Evolutionary conservation across 2,329 filamentous ascomycete genomes (phyloP), one percentile per base, ranked within the genome.

Genomic region (Trematosphaeria pertusa): DNA sequence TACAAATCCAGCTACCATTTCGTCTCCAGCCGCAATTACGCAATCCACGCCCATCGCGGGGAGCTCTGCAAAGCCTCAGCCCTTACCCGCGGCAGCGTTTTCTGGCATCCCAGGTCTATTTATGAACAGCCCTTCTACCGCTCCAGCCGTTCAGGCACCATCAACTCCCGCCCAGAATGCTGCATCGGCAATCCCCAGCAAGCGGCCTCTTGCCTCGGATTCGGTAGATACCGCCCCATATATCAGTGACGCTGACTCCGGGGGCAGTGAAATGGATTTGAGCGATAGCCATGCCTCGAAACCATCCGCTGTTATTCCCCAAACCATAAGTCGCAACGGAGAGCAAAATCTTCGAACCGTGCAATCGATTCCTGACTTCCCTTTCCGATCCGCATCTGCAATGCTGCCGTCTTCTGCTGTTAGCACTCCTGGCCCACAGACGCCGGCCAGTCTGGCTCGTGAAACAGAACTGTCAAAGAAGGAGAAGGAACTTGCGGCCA

Each of bases 201-300:
- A 87, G 64, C 81, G 85, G 10, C 83, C 83, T 24, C 81, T 88
- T 31, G 87, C 89, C 10, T 81, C 87, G 4, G 87, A 91, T 62
- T 86, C 50, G 81, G 96, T 96, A 57, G 84, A 95, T 55, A 87
- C 95, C 30, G 96, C 90, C n/a, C n/a, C n/a, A n/a, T n/a, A n/a
- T n/a, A n/a, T n/a, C n/a, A n/a, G n/a, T 64, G 92, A 96, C 20
- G 84, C 87, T 54, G 85, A 87, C 47, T 76, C 67, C 20, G 82
- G 78, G 18, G 78, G 76, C 5, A 79, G 85, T 36, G 85, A 85
- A 46, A 88, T 87, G 84, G 86, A 88, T 24, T 78, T 87, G 18
- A 73, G 75, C 24, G 73, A 74, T 42, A 83, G 83, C 19, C 83
- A 80, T 36, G 78, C 77, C 8, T 17, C 57, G 17, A 36, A 46